Evolutionary conservation across 1,139 yeast genomes (phyloP).

Genomic region (Arxiozyma slooffiae): DNA sequence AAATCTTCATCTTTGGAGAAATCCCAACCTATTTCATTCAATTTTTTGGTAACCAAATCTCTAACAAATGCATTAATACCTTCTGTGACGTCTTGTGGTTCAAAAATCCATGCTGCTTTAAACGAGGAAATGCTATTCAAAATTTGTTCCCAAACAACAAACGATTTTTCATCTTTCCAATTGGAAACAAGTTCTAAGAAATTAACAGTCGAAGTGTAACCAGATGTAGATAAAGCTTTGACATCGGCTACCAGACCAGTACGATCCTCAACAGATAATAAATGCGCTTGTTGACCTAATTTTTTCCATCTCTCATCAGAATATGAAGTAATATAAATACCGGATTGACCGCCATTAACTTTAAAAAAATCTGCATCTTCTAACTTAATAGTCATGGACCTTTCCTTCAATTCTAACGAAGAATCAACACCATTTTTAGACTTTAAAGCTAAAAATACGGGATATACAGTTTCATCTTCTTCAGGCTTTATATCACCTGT

Average conservation of each 20-base stretch:
- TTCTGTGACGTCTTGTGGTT: slow-evolving; percentile 44
- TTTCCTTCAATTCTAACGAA: slow-evolving; percentile 45
- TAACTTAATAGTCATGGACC: slow-evolving; percentile 43
- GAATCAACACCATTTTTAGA: slow-evolving; percentile 60
- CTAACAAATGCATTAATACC: slow-evolving; percentile 52
- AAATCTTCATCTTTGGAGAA: slow-evolving; percentile 53
- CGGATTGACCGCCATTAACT: slow-evolving; percentile 73
- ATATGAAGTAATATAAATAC: slow-evolving; percentile 75
- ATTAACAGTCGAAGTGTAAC: slow-evolving; percentile 58
- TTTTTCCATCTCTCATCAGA: slow-evolving; percentile 63
- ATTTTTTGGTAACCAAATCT: slow-evolving; percentile 51
- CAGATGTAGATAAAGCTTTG: slow-evolving; percentile 60
- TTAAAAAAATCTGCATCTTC: slow-evolving; percentile 47
- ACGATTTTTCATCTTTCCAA: slow-evolving; percentile 60
- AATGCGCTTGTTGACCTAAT: slow-evolving; percentile 66
- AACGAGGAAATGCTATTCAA: slow-evolving; percentile 45
- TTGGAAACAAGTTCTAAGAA: slow-evolving; percentile 53
- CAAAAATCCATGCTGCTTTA: slow-evolving; percentile 61
- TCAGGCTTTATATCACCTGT: slow-evolving; percentile 71
- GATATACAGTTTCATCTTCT: slow-evolving; percentile 65
- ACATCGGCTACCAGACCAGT: slow-evolving; percentile 82
- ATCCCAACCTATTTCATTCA: slow-evolving; percentile 58
- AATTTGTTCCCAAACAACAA: slow-evolving; percentile 74
- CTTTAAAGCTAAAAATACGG: slow-evolving; percentile 72
- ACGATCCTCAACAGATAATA: slow-evolving; percentile 71